Evolutionary conservation across 2,329 filamentous ascomycete species (phyloP).

Genomic region (Fusarium sp.): DNA sequence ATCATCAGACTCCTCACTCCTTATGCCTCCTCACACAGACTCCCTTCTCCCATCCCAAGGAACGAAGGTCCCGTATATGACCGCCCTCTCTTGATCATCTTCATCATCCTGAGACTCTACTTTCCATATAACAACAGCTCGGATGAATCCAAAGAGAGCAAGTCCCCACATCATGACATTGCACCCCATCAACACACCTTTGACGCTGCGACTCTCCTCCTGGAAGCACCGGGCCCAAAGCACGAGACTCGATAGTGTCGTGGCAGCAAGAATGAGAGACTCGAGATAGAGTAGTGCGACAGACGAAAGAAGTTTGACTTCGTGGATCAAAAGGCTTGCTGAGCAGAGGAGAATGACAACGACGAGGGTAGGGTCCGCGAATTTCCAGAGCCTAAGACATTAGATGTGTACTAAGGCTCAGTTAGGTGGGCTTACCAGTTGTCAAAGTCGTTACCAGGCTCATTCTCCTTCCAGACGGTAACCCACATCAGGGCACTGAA

Average conservation of each 20-base stretch:
- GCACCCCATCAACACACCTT: conserved; percentile 43
- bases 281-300: conserved; percentile 44
- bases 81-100: not conserved
- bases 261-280: conserved; percentile 39
- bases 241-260: conserved; percentile 30
- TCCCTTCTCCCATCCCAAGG: conserved; percentile 22
- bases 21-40: conserved; percentile 3
- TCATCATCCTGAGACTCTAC: conserved; percentile 18
- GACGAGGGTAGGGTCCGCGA: conserved; percentile 33
- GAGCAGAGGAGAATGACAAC: conserved; percentile 38
- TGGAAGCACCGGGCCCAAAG: conserved; percentile 40
- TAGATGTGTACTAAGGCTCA: not conserved
- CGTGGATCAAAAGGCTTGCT: conserved; percentile 40
- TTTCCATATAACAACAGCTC: conserved; percentile 46
- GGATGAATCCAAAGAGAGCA: conserved; percentile 44
- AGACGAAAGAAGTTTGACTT: conserved; percentile 42
- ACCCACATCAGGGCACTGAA: conserved; percentile 44
- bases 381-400: conserved; percentile 43
- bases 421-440: conserved; percentile 33
- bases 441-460: conserved; percentile 38
- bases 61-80: conserved; percentile 38
- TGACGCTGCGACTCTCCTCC: conserved; percentile 36
- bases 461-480: conserved; percentile 40
- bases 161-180: conserved; percentile 44
- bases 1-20: not conserved